Conservation (phyloP, 306 rosid genomes). For the Alnus glutinosa region DNA sequence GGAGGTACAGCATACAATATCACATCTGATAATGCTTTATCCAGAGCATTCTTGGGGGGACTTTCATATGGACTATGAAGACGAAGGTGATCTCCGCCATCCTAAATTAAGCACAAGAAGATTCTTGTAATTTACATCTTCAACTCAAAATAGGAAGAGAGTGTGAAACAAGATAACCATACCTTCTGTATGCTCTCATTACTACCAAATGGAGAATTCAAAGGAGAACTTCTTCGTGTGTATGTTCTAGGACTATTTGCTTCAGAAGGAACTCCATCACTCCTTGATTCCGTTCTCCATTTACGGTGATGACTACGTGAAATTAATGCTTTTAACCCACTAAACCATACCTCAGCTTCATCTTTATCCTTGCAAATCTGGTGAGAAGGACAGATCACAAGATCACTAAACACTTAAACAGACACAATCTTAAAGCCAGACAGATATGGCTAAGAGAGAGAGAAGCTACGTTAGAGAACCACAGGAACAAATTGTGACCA, state of each 20-base stretch:
- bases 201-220: conserved; percentile 93
- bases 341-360: conserved; percentile 99
- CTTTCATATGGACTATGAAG: conserved; percentile 96
- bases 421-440: neutral
- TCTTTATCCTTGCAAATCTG: conserved; percentile 99
- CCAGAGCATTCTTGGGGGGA: conserved; percentile 91
- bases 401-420: conserved; percentile 29
- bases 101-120: conserved; percentile 57
- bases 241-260: conserved; percentile 96
- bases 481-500: conserved; percentile 15
- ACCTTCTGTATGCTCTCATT: conserved; percentile 96
- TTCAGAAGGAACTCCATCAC: conserved; percentile 95
- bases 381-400: conserved; percentile 38
- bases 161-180: conserved; percentile 21
- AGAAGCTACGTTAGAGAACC: neutral
- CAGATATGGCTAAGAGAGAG: neutral
- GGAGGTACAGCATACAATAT: conserved; percentile 79
- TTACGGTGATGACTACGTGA: conserved; percentile 80
- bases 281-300: conserved; percentile 98
- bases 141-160: conserved; percentile 21
- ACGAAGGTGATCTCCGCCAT: conserved; percentile 81
- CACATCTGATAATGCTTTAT: conserved; percentile 85
- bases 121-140: conserved; percentile 24
- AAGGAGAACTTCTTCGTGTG: conserved; percentile 94
- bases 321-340: conserved; percentile 94